Percentiles rank a stretch among this genome's conserved stretches.
These are phyloP conservation scores for Isatis lusitanica DNA, from an alignment of 441 rosid species.

Conservation along the genomic window DNA sequence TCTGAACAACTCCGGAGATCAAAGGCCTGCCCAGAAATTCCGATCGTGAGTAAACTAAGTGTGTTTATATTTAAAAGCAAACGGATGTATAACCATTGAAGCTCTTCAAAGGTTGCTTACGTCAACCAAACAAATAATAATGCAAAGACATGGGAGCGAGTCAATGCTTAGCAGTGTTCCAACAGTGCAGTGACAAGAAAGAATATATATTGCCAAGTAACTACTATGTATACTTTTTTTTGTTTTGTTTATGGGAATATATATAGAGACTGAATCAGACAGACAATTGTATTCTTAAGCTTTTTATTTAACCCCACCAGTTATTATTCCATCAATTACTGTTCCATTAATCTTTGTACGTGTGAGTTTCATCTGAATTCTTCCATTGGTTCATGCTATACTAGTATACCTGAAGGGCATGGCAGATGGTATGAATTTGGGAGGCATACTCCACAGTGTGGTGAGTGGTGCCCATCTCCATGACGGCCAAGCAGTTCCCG, in stretches of 20 bases:
- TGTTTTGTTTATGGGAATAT: neutral
- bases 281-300: neutral
- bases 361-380: neutral
- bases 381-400: neutral
- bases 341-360: neutral
- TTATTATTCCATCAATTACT: slow-evolving; percentile 4
- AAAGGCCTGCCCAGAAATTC: slow-evolving; percentile 61
- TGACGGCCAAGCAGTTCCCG: slow-evolving; percentile 74
- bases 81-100: slow-evolving; percentile 35
- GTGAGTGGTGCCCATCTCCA: slow-evolving; percentile 75
- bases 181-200: slow-evolving; percentile 39
- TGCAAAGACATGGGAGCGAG: slow-evolving; percentile 37
- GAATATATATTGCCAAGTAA: slow-evolving; percentile 20
- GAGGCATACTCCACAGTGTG: slow-evolving; percentile 58
- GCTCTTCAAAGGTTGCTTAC: slow-evolving; percentile 47
- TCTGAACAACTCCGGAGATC: slow-evolving; percentile 70
- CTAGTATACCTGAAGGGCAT: slow-evolving; percentile 63
- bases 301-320: neutral
- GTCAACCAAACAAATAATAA: slow-evolving; percentile 21
- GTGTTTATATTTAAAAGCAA: slow-evolving; percentile 13
- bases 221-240: neutral
- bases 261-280: slow-evolving; percentile 13
- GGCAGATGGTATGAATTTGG: slow-evolving; percentile 65
- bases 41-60: slow-evolving; percentile 25
- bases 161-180: slow-evolving; percentile 45